Percentiles rank a stretch among this genome's conserved stretches.
Conservation (phyloP, 2,329 filamentous ascomycete species). For the Xylariaceae sp. region DNA sequence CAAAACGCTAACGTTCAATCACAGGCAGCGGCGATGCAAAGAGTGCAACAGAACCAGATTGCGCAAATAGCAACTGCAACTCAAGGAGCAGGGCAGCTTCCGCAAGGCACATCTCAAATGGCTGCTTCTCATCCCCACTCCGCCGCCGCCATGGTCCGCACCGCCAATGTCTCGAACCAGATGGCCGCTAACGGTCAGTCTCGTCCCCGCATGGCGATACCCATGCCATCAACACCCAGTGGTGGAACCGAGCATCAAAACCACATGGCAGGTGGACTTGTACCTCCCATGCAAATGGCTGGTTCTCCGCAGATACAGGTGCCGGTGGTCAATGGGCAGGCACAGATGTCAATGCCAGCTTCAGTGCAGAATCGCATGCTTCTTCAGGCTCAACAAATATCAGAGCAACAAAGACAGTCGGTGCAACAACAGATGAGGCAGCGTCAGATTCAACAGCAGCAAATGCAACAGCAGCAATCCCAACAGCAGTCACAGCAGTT, state of each 20-base stretch:
- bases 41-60: constrained; percentile 42
- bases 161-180: constrained; percentile 42
- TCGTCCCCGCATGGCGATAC: constrained; percentile 51
- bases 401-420: constrained; percentile 47
- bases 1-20: constrained; percentile 26
- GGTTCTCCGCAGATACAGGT: constrained; percentile 67
- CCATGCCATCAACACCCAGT: constrained; percentile 44
- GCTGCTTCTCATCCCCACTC: constrained; percentile 31
- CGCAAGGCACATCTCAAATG: constrained; percentile 35
- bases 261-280: constrained; percentile 49
- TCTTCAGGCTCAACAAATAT: constrained; percentile 62
- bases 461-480: constrained; percentile 25
- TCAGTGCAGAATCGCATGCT: constrained; percentile 50
- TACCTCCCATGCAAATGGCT: constrained; percentile 57
- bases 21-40: constrained; percentile 43
- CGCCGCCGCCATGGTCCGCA: constrained; percentile 36
- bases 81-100: constrained; percentile 33
- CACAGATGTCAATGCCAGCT: constrained; percentile 54
- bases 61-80: constrained; percentile 42
- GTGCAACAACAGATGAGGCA: constrained; percentile 33
- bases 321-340: constrained; percentile 55
- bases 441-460: constrained; percentile 27
- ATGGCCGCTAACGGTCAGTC: constrained; percentile 44
- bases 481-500: constrained; percentile 20
- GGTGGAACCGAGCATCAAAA: constrained; percentile 44